Conservation (phyloP, 306 rosid species). For the Lablab purpureus region DNA sequence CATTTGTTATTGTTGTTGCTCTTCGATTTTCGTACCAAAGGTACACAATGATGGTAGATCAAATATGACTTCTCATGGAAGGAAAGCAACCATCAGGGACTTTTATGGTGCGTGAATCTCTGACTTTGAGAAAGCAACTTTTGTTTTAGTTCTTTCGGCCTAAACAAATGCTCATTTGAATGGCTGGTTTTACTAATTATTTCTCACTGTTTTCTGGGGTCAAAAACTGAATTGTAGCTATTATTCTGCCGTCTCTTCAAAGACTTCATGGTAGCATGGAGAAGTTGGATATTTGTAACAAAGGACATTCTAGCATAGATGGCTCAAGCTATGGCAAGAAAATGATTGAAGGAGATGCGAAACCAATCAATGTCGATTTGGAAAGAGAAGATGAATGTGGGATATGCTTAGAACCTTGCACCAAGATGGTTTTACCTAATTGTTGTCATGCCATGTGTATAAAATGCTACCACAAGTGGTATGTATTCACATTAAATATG, state of each 20-base stretch:
- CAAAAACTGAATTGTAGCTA: slow-evolving; percentile 61
- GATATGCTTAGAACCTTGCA: slow-evolving; percentile 94
- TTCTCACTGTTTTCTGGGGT: slow-evolving; percentile 43
- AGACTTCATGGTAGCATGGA: slow-evolving; percentile 79
- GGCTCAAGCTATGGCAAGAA: slow-evolving; percentile 53
- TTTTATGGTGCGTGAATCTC: slow-evolving; percentile 74
- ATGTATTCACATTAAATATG: slow-evolving; percentile 30
- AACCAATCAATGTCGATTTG: slow-evolving; percentile 58
- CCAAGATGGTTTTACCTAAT: slow-evolving; percentile 91
- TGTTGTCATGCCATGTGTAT: slow-evolving; percentile 98
- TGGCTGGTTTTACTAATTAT: slow-evolving; percentile 31
- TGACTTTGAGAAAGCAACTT: slow-evolving; percentile 35
- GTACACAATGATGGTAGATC: slow-evolving; percentile 84
- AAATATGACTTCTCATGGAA: slow-evolving; percentile 69
- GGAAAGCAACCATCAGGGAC: slow-evolving; percentile 88
- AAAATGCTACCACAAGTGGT: slow-evolving; percentile 98
- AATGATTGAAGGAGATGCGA: slow-evolving; percentile 59
- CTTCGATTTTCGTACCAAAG: slow-evolving; percentile 47
- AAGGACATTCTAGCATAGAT: slow-evolving; percentile 55
- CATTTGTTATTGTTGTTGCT: not conserved
- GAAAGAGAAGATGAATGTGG: slow-evolving; percentile 98
- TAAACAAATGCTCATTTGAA: not conserved
- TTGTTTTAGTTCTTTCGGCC: slow-evolving; percentile 9
- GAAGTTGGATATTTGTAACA: slow-evolving; percentile 61
- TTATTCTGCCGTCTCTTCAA: slow-evolving; percentile 91